These are phyloP conservation scores for Penicillium canescens DNA, from an alignment of 495 filamentous ascomycete species.

Conservation along the genomic window DNA sequence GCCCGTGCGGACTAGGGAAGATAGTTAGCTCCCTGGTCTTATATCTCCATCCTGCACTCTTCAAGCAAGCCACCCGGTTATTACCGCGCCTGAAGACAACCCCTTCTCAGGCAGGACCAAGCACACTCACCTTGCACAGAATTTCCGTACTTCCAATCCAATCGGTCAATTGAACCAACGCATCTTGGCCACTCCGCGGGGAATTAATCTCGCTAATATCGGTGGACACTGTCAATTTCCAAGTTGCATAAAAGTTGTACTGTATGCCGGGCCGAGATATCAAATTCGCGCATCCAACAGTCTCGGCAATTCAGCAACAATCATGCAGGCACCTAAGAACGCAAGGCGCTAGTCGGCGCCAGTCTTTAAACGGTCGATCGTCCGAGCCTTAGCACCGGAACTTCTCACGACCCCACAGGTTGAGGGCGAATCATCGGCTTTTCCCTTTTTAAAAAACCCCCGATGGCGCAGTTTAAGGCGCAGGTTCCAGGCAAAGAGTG, in stretches of 20 bases:
- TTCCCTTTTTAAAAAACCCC: neutral
- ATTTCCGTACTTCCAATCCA: neutral
- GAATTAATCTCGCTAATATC: neutral
- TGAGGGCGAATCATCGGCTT: conserved; percentile 1
- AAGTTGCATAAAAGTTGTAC: neutral
- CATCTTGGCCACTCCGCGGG: neutral
- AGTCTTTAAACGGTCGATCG: conserved; percentile 15
- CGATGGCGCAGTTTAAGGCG: no score
- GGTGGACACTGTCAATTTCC: neutral
- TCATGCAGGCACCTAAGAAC: neutral
- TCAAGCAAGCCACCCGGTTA: neutral
- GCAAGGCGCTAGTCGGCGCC: conserved; percentile 9
- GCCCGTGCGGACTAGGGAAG: no score
- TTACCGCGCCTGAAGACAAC: neutral
- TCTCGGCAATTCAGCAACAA: neutral
- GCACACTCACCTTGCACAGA: neutral
- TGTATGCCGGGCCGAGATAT: neutral
- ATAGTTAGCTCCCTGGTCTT: neutral
- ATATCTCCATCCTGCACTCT: neutral
- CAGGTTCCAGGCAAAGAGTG: neutral
- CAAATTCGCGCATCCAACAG: neutral
- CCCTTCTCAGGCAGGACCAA: neutral
- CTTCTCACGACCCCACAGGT: conserved; percentile 18
- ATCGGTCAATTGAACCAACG: neutral
- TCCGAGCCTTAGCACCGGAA: conserved; percentile 7